Conservation (phyloP, 83 land plant genomes). For the Picea abies region DNA sequence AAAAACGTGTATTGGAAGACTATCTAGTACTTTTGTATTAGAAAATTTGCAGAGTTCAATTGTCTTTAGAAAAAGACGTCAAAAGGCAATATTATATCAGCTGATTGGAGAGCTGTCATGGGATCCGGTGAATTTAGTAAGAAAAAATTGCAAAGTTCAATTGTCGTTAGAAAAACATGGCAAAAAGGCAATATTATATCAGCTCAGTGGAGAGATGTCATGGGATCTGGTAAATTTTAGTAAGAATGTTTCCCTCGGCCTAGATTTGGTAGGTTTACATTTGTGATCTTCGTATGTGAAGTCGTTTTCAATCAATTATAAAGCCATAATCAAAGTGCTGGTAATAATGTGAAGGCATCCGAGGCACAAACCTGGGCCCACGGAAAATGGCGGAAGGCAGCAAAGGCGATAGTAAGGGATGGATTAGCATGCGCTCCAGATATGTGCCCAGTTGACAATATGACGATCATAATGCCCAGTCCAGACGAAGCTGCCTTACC, state of each 20-base stretch:
- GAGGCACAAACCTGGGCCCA: constrained; percentile 52
- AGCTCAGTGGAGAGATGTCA: too few species aligned
- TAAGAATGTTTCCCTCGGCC: neutral
- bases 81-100: too few species aligned
- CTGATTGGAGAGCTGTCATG: too few species aligned
- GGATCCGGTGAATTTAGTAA: neutral
- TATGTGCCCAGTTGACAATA: constrained; percentile 83
- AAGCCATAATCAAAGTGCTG: neutral
- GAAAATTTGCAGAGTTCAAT: too few species aligned
- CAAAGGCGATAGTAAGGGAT: constrained; percentile 81
- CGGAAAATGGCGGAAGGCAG: constrained; percentile 84
- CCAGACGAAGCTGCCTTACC: constrained; percentile 71
- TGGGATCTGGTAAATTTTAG: neutral
- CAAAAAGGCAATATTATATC: too few species aligned
- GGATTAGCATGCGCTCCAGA: constrained; percentile 96
- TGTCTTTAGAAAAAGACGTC: too few species aligned
- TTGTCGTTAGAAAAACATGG: too few species aligned
- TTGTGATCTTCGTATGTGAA: neutral
- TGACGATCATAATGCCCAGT: constrained; percentile 77
- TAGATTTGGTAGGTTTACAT: neutral
- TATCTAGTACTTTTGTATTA: too few species aligned
- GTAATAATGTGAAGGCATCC: neutral
- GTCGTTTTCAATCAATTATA: neutral
- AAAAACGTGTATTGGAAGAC: too few species aligned
- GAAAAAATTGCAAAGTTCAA: too few species aligned